Evolutionary conservation across 345 rosid species (phyloP).

Genomic region (Eucalyptus brandiana): DNA sequence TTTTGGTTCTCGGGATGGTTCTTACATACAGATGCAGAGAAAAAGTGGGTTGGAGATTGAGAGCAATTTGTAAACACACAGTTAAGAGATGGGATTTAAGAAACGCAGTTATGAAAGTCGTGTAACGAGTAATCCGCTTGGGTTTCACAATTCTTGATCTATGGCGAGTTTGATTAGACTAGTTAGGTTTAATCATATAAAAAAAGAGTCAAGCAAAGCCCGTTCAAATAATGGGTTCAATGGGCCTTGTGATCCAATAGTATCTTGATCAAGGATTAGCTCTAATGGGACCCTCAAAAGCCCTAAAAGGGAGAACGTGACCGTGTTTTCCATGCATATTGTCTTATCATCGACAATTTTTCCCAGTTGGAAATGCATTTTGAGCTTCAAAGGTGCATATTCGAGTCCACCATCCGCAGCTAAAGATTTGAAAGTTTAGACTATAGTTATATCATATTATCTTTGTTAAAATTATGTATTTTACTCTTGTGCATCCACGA

Average conservation of each 20-base stretch:
- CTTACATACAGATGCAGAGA: not conserved
- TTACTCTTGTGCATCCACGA: not conserved
- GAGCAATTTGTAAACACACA: not conserved
- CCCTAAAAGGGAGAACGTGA: not conserved
- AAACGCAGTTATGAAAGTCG: not conserved
- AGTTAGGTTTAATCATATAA: not conserved
- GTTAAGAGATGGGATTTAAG: not conserved
- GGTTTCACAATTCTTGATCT: not conserved
- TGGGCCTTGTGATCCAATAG: not conserved
- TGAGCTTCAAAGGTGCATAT: not conserved
- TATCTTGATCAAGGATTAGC: not conserved
- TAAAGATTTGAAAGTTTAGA: not conserved
- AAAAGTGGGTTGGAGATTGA: not conserved
- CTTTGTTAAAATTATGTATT: not conserved
- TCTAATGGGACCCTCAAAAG: not conserved
- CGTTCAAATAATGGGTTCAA: not conserved
- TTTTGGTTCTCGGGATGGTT: not conserved
- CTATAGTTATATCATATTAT: not conserved
- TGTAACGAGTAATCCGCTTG: not conserved
- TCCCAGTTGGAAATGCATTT: not conserved
- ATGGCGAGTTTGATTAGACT: not conserved
- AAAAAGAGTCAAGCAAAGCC: not conserved
- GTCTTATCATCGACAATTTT: not conserved
- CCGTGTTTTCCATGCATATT: not conserved
- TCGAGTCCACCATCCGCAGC: not conserved